Evolutionary conservation across 108 stramenopile species (phyloP).

Genomic region (Cylindrotheca fusiformis): DNA sequence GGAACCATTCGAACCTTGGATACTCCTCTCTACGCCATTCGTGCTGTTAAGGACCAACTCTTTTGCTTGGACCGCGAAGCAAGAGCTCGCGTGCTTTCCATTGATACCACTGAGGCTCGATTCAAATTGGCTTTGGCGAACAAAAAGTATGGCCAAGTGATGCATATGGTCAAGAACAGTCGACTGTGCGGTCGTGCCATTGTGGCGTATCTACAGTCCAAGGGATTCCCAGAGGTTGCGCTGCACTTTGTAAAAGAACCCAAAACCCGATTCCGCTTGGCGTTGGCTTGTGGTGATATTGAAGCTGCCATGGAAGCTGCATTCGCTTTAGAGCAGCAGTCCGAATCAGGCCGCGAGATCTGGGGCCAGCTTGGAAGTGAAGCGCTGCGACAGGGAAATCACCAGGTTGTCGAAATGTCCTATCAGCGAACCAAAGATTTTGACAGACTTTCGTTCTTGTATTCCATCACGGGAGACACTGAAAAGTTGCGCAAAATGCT

Average conservation of each 20-base stretch:
- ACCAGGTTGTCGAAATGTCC: conserved; percentile 98
- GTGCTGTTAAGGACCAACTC: conserved; percentile 86
- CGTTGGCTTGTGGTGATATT: conserved; percentile 98
- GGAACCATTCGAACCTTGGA: conserved; percentile 98
- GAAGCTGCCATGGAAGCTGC: conserved; percentile 98
- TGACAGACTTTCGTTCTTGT: conserved; percentile 96
- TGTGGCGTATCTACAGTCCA: conserved; percentile 94
- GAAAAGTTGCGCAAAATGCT: conserved; percentile 97
- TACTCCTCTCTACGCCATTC: conserved; percentile 91
- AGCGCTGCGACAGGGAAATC: conserved; percentile 96
- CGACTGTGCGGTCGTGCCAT: conserved; percentile 96
- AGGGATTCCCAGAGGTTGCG: conserved; percentile 99
- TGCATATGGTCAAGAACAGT: conserved; percentile 95
- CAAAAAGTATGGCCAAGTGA: conserved; percentile 94
- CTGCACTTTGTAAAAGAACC: conserved; percentile 98
- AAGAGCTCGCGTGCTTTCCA: conserved; percentile 81
- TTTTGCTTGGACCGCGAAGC: conserved; percentile 96
- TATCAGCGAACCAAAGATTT: conserved; percentile 98
- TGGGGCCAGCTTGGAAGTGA: conserved; percentile 95
- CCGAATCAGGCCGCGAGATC: conserved; percentile 73
- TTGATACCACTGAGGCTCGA: conserved; percentile 96
- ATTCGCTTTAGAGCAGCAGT: conserved; percentile 74
- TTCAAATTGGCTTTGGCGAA: conserved; percentile 91
- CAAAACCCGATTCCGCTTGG: conserved; percentile 92
- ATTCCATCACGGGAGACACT: conserved; percentile 91